A percentile compares a stretch with the other conserved stretches of the same genome.
Conservation (phyloP, 2,329 filamentous ascomycete species). For the Sporothrix euskadiensis region DNA sequence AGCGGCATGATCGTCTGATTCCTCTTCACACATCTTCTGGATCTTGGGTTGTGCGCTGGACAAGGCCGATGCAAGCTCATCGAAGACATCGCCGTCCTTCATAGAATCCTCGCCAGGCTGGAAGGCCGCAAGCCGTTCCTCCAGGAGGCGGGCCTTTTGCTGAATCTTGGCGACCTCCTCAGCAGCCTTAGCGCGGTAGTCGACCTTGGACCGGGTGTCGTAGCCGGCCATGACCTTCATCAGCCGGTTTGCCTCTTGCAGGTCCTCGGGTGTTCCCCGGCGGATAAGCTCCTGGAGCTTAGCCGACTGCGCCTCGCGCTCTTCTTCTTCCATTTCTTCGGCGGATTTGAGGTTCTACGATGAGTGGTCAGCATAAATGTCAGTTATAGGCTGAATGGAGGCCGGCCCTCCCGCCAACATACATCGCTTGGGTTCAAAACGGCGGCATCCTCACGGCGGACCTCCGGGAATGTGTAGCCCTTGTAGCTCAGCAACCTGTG, state of each 20-base stretch:
- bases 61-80: slow-evolving; percentile 85
- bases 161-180: slow-evolving; percentile 94
- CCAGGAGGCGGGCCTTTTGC: slow-evolving; percentile 87
- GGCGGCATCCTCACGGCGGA: slow-evolving; percentile 89
- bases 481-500: slow-evolving; percentile 94
- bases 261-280: slow-evolving; percentile 83
- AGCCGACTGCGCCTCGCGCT: slow-evolving; percentile 91
- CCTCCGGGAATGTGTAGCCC: slow-evolving; percentile 91
- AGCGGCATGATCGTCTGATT: slow-evolving; percentile 93
- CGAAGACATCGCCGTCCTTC: slow-evolving; percentile 64
- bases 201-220: slow-evolving; percentile 91
- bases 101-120: slow-evolving; percentile 74
- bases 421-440: slow-evolving; percentile 96
- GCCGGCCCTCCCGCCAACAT: slow-evolving; percentile 45
- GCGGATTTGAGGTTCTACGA: slow-evolving; percentile 85
- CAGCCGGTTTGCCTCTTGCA: slow-evolving; percentile 89
- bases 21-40: slow-evolving; percentile 98
- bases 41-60: slow-evolving; percentile 97
- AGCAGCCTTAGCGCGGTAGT: slow-evolving; percentile 95
- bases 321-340: slow-evolving; percentile 98
- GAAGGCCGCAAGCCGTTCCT: slow-evolving; percentile 88
- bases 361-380: slow-evolving; percentile 36
- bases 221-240: slow-evolving; percentile 99
- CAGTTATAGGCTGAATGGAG: background rate
- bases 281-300: slow-evolving; percentile 97